Evolutionary conservation across 2,329 filamentous ascomycete species (phyloP), one percentile per base, ranked within the genome.

Genomic region (Cladophialophora yegresii): DNA sequence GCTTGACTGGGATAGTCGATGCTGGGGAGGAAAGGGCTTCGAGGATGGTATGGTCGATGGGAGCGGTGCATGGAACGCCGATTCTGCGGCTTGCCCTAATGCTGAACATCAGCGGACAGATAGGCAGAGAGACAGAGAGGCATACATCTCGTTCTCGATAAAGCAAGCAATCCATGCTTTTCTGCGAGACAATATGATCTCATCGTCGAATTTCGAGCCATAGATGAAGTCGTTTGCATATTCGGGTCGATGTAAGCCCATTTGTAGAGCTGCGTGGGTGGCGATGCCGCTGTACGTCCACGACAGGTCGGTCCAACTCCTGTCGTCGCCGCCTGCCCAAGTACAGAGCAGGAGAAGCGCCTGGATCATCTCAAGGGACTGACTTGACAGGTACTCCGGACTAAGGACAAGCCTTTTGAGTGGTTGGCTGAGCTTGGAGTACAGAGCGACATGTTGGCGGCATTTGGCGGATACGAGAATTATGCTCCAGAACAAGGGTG

Each of bases 21-120:
- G 47, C 30, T 23, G 57, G 57, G n/a, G 57, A 59, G 2, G 57
- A 59, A 20, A 59, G 33, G 9, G 57, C 57, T 59, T 59, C 58
- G 22, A 59, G 57, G 57, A 59, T 59, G 28, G 57, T 59, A 20
- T 59, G 57, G 57, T 59, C 57, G 57, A 59, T 59, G 13, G 57
- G 57, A 12, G 57, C 47, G 30, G 57, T 59, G 57, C 57, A 59
- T 10, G 57, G 57, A 51, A 59, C 57, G 22, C 57, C 57, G 10
- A 59, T 59, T 43, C 57, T 51, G 20, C 57, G 57, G 47, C 57
- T 59, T 40, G 57, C 57, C 57, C 57, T 59, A 30, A 7, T 32
- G 13, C 16, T 10, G 47, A 28, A 36, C 7, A 32, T 59, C 47
- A 59, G 57, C 23, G 12, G 23, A 54, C 55, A 26, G 47, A 59